Percentiles rank a stretch among this genome's conserved stretches.
Evolutionary conservation across 495 filamentous ascomycete genomes (phyloP).

Genomic region (Pseudomonodictys pantanalensis): DNA sequence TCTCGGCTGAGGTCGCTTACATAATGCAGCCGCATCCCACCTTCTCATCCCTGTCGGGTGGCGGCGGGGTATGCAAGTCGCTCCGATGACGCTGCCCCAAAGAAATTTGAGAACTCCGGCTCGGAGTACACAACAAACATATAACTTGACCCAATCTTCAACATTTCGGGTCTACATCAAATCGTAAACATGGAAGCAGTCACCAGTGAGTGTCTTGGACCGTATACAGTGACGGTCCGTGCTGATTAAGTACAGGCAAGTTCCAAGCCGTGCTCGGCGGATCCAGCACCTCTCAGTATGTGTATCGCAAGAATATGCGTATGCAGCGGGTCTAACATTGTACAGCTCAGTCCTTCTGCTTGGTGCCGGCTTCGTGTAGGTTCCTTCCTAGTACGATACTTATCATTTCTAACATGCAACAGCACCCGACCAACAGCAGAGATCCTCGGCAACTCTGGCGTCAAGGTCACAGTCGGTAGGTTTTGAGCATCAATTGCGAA

Average conservation of each 20-base stretch:
- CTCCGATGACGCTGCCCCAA: slow-evolving; percentile 8
- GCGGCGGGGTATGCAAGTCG: slow-evolving; percentile 12
- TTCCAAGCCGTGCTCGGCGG: slow-evolving; percentile 16
- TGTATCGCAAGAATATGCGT: not conserved
- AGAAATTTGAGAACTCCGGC: slow-evolving; percentile 9
- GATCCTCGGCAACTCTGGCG: slow-evolving; percentile 68
- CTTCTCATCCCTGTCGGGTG: not conserved
- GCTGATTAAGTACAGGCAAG: slow-evolving; percentile 13
- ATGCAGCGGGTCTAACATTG: not conserved
- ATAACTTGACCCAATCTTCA: not conserved
- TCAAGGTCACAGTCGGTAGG: slow-evolving; percentile 79
- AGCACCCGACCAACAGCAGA: slow-evolving; percentile 72
- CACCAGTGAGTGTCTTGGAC: slow-evolving; percentile 2
- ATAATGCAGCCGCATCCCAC: not conserved
- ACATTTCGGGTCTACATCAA: not conserved
- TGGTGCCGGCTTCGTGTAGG: slow-evolving; percentile 70
- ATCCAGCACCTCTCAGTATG: slow-evolving; percentile 10
- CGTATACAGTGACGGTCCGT: not conserved
- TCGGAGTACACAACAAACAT: slow-evolving; percentile 18
- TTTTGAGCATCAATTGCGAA: slow-evolving; percentile 34
- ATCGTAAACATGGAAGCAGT: slow-evolving; percentile 21
- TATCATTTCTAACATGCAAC: not conserved
- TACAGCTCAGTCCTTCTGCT: slow-evolving; percentile 59
- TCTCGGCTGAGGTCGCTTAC: not conserved
- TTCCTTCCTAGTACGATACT: not conserved